Evolutionary conservation across 2,329 filamentous ascomycete genomes (phyloP), one percentile per base, ranked within the genome.

Genomic region (Sporothrix phasma): DNA sequence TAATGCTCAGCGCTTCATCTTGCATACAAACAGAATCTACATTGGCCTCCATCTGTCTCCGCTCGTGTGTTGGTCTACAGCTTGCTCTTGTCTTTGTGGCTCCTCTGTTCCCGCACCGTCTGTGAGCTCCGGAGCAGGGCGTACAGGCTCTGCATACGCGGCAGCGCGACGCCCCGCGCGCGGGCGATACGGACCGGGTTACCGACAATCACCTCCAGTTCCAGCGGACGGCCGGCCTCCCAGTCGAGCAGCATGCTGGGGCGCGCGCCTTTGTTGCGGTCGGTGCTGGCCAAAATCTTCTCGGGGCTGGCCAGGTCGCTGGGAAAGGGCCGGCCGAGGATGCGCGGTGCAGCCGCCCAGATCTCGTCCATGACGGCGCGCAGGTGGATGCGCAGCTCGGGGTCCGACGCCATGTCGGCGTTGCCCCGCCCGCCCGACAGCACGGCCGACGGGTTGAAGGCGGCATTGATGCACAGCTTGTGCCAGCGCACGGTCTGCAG

Each of bases 381-480:
- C 8, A 90, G 73, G 72, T 90, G 87, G 24, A 74, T 73, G 51
- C 81, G 79, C 45, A 90, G 75, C 70, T 89, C 86, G 0, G 81
- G 73, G 69, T 90, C 87, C 13, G 76, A 74, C 2, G 67, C 79
- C 84, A 90, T 89, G 66, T 82, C 81, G 53, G 84, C 81, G 71
- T 90, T 90, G 62, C 84, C 81, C 1, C 80, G 76, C 1, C 86
- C 85, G 13, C 85, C 84, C 0, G 82, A 83, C 0, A 90, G 79
- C 7, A 90, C 86, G 1, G 87, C 84, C 0, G 84, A 86, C 0
- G 88, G 87, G 74, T 90, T 90, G 81, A 90, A 88, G 61, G 85
- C 84, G 0, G 87, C 85, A 73, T 90, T 90, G 77, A 90, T 89
- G 69, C 85, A 87, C 67, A 90, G 83, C 74, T 90, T 90, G 74